Base-by-base conservation (phyloP, 208 protist genomes). In the Acanthamoeba castellanii region DNA sequence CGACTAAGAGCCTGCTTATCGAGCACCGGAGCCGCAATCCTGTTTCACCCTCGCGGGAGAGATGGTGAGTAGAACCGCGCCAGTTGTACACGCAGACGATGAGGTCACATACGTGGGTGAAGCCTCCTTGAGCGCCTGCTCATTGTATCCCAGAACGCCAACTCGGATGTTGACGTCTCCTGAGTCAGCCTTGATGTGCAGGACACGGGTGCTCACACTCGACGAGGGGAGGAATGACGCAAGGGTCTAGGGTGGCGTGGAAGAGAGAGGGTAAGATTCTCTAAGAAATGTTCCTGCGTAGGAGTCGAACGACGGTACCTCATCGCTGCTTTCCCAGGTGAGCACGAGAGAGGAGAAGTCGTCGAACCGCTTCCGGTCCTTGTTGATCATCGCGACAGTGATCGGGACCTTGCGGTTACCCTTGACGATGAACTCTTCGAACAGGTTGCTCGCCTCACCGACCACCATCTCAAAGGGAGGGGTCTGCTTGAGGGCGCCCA, bases 391-490 rank as follows among this genome's bases (percentile, higher is more conserved):
- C 45, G 42, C 14, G 27, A 82, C 90, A 14, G 61, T 94, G 30
- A 94, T 45, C 13, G 90, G 90, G 14, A 94, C 82, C 37, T 42
- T 14, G 47, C 90, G 64, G 25, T 76, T 64, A 50, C 55, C 55
- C 52, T 61, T 52, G 32, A 82, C 50, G 45, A 70, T 32, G 27
- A 84, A 64, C 47, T 76, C 70, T 34, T 76, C 70, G 32, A 55
- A 82, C 47, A 82, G 22, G 45, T 82, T 76, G 68, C 64, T 94
- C 11, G 68, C 55, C 72, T 94, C 90, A 20, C 55, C 70, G 68
- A 66, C 22, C 61, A 94, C 57, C 90, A 94, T 85, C 72, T 94
- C 90, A 30, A 94, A 61, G 25, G 90, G 70, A 45, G 90, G 90
- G 42, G 30, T 84, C 68, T 74, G 68, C 68, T 82, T 94, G n/a